A percentile compares a stretch with the other conserved stretches of the same genome.
These are phyloP conservation scores for Herpetospermum pedunculosum DNA, from an alignment of 306 rosid species.

Conservation along the genomic window DNA sequence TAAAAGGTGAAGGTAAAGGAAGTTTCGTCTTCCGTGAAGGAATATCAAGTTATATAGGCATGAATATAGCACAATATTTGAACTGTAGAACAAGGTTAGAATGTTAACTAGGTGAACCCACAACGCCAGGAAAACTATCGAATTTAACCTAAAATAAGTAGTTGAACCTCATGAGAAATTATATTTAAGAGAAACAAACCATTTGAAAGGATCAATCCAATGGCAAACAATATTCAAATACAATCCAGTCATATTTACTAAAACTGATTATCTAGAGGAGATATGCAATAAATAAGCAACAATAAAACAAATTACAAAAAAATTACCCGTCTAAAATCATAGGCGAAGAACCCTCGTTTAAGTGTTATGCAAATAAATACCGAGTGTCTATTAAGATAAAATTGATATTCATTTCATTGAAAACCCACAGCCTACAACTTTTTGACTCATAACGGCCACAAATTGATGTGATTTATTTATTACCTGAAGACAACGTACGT, in stretches of 20 bases:
- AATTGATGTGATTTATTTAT: conserved; percentile 3
- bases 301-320: not conserved
- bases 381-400: not conserved
- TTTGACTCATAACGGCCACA: not conserved
- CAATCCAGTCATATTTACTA: too few species aligned
- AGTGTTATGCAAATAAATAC: not conserved
- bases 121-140: not conserved
- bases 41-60: not conserved
- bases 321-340: not conserved
- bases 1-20: not conserved
- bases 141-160: too few species aligned
- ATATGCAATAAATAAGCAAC: not conserved
- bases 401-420: not conserved
- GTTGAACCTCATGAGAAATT: not conserved
- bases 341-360: not conserved
- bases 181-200: not conserved
- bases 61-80: not conserved
- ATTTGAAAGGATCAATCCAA: not conserved
- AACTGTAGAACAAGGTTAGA: not conserved
- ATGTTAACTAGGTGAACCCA: not conserved
- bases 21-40: not conserved
- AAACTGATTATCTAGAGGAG: not conserved
- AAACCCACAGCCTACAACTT: not conserved
- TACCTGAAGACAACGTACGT: conserved; percentile 96
- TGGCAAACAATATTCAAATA: not conserved